Evolutionary conservation across 225 moss, liverwort and hornwort species (phyloP), one percentile per base, ranked within the genome.

Genomic region (Bryoerythrophyllum caledonicum): DNA sequence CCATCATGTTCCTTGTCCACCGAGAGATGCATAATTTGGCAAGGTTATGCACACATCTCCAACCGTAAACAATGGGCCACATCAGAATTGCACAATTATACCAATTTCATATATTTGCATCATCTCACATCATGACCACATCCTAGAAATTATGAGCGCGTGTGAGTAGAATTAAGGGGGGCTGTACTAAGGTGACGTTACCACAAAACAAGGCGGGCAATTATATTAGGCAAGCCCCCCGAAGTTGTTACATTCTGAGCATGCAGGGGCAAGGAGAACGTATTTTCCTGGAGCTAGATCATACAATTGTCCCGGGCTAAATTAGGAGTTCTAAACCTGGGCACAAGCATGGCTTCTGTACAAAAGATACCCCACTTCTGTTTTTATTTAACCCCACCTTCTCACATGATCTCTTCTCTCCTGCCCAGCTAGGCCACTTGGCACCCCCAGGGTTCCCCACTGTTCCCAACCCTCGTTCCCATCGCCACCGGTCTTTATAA

Each of bases 391-490:
- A 5, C 70, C 51, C 80, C 69, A 80, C 82, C 74, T 70, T 70
- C 82, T 82, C 78, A 74, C 82, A 82, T 82, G 82, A 82, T 82
- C 78, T 82, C 78, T 23, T 52, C 34, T 41, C 13, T 19, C 1
- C 54, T 3, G 40, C 71, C 52, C 16, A 8, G 25, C 1, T 15
- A 7, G 35, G 58, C 74, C 77, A 78, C 74, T 63, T 69, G 78
- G 51, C 74, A 74, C 78, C 44, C 35, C 56, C 23, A 6, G 44
- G 3, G 75, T 34, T 34, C 48, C 24, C 69, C 12, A 0, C 0
- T n/a, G n/a, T n/a, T n/a, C n/a, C n/a, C n/a, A n/a, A n/a, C n/a
- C n/a, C n/a, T n/a, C 0, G 82, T 78, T 78, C 64, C 48, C 30
- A 0, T 82, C 17, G 55, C 61, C 49, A 38, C 60, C 38, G 61